These are phyloP conservation scores for Gossypium herbaceum DNA, from an alignment of 345 rosid genomes.

Conservation along the genomic window DNA sequence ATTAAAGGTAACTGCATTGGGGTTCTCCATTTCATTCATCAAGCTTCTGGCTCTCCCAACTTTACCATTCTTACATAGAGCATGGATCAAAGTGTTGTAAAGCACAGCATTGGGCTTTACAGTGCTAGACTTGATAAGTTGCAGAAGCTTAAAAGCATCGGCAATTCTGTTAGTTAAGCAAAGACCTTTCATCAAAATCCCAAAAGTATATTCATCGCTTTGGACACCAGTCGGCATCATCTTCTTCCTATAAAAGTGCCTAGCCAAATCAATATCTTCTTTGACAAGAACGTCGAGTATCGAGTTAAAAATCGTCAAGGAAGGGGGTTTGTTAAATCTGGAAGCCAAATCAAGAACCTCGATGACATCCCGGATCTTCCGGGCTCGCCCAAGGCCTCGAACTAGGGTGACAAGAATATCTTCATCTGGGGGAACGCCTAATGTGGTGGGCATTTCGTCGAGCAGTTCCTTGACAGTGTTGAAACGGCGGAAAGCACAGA, in stretches of 20 bases:
- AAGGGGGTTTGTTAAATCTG: conserved; percentile 46
- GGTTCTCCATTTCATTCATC: conserved; percentile 64
- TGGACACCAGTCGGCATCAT: conserved; percentile 65
- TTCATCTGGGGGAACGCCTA: conserved; percentile 68
- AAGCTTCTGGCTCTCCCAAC: conserved; percentile 84
- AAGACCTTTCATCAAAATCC: conserved; percentile 89
- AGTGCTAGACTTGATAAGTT: conserved; percentile 50
- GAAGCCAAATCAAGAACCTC: conserved; percentile 51
- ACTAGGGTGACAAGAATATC: conserved; percentile 56
- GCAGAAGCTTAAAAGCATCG: conserved; percentile 84
- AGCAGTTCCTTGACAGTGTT: conserved; percentile 63
- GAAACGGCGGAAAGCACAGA: conserved; percentile 60
- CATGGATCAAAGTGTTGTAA: conserved; percentile 42
- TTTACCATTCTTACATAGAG: conserved; percentile 70
- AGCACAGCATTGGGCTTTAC: conserved; percentile 44
- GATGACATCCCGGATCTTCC: conserved; percentile 34
- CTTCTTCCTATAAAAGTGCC: conserved; percentile 62
- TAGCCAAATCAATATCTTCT: conserved; percentile 58
- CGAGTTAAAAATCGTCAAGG: conserved; percentile 63
- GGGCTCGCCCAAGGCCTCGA: conserved; percentile 60
- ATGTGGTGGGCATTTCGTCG: conserved; percentile 74
- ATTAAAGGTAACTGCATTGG: conserved; percentile 71
- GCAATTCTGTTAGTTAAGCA: conserved; percentile 80
- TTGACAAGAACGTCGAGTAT: conserved; percentile 40
- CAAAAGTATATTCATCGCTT: conserved; percentile 81